Base-by-base conservation (phyloP, 2,329 filamentous ascomycete species). In the Cryphonectria naterciae region DNA sequence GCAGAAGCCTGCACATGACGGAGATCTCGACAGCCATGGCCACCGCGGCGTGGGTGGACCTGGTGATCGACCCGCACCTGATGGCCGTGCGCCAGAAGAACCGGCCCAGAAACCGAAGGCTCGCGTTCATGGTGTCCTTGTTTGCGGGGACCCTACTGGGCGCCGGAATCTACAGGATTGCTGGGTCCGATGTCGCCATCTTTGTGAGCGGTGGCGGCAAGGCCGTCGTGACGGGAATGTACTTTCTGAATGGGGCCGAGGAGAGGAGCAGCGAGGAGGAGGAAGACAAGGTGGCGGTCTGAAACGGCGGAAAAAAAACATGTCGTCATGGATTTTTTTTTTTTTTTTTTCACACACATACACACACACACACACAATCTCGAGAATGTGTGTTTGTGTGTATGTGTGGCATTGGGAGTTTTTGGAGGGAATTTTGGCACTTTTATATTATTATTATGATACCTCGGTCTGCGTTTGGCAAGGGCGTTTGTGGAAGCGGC, bases 21-120 rank as follows among this genome's bases (percentile, higher is more conserved):
- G 88, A 91, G 77, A 90, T 91, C 75, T 88, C 83, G 70, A 91
- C 89, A 0, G 88, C 88, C 37, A 90, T 90, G 87, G 88, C 87
- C 0, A 91, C 88, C 6, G 87, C 88, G 0, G 88, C 88, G 1
- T 90, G 86, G 83, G 81, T 91, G 1, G 88, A 91, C 75, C 76
- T 90, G 68, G 77, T 89, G 67, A 86, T 89, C 68, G 88, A 91
- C 76, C 81, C 82, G 41, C 80, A 80, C 7, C 78, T 90, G 65
- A 82, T 88, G 25, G 78, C 76, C 5, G 11, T 78, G 32, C 67
- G 49, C n/a, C 35, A 63, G 11, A 75, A 54, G 35, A 90, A 90
- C 75, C 79, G 85, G 22, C 80, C 84, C 2, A 78, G 87, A 22
- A 87, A 85, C 49, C 79, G 87, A 6, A 79, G 87, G 2, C 77